Evolutionary conservation across 805 yeast genomes (phyloP).

Genomic region (Lipomyces mesembrius): DNA sequence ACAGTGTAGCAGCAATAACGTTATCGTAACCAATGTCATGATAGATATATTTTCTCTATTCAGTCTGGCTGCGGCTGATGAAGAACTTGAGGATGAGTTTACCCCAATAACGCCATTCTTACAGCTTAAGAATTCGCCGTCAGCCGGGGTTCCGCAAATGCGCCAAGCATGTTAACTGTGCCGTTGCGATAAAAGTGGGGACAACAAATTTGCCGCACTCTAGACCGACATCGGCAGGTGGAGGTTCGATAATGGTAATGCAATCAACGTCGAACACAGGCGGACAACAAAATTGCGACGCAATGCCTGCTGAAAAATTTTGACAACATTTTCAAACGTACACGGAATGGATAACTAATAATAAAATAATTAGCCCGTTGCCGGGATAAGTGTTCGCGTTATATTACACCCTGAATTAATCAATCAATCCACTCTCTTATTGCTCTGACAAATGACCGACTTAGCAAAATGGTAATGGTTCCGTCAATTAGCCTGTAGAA

Average conservation of each 20-base stretch:
- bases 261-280: neutral
- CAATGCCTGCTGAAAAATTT: neutral
- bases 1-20: conserved; percentile 5
- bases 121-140: neutral
- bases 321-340: neutral
- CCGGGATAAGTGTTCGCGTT: neutral
- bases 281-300: neutral
- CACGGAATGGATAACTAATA: neutral
- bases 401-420: neutral
- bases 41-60: neutral
- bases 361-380: neutral
- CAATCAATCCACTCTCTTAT: no score
- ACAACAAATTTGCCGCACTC: conserved; percentile 1
- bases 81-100: no score
- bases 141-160: neutral
- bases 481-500: no score
- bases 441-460: no score
- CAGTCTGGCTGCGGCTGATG: neutral
- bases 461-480: no score
- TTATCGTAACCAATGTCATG: neutral
- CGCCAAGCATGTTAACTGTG: neutral
- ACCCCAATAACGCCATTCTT: no score
- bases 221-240: conserved; percentile 2
- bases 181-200: conserved; percentile 1
- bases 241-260: neutral